A percentile compares a stretch with the other conserved stretches of the same genome.
These are phyloP conservation scores for Acorus calamus DNA, from an alignment of 106 monocot genomes.

Conservation along the genomic window DNA sequence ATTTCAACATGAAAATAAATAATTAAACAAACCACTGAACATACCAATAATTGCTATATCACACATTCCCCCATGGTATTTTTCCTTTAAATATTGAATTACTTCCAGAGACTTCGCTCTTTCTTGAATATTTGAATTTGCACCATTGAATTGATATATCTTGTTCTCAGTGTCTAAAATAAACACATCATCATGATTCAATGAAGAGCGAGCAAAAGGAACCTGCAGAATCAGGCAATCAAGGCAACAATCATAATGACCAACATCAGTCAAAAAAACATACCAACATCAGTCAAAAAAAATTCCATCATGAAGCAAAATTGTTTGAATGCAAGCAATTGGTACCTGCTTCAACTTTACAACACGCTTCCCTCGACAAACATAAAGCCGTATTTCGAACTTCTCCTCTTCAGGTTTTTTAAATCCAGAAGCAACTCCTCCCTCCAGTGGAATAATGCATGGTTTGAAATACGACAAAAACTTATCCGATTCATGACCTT, in stretches of 20 bases:
- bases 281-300: too few species aligned
- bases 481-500: slow-evolving; percentile 65
- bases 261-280: too few species aligned
- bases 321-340: too few species aligned
- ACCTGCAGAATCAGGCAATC: slow-evolving; percentile 13
- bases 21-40: not conserved
- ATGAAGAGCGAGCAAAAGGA: slow-evolving; percentile 36
- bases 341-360: slow-evolving; percentile 53
- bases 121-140: slow-evolving; percentile 41
- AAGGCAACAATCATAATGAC: not conserved
- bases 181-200: slow-evolving; percentile 45
- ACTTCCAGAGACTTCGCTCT: slow-evolving; percentile 41
- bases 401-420: slow-evolving; percentile 38
- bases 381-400: slow-evolving; percentile 49
- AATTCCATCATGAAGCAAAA: too few species aligned
- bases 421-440: slow-evolving; percentile 61
- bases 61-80: slow-evolving; percentile 33
- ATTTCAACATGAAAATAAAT: too few species aligned
- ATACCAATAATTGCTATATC: slow-evolving; percentile 35
- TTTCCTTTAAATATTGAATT: slow-evolving; percentile 32
- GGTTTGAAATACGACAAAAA: slow-evolving; percentile 69
- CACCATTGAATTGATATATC: slow-evolving; percentile 43
- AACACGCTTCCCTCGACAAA: slow-evolving; percentile 55
- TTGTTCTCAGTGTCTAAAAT: slow-evolving; percentile 35
- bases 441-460: slow-evolving; percentile 64